phyloP scores from a whole-genome alignment of 148 eudicot genomes.

The Vaccinium darrowii region DNA sequence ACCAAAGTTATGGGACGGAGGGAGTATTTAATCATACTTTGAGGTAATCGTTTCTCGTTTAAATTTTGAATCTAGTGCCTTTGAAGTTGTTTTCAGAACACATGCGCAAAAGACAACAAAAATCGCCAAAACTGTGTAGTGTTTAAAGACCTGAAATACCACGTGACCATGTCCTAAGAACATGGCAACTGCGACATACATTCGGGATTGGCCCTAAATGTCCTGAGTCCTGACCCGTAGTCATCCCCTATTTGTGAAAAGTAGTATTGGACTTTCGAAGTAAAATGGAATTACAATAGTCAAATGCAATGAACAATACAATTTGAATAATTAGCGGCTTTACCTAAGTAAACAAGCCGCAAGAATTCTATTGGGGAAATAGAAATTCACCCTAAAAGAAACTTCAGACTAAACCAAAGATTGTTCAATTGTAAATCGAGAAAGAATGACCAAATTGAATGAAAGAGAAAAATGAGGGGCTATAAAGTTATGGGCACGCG shows the following conservation, averaged over 20 bases:
- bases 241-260: neutral
- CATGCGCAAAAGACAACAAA: no score
- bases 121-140: no score
- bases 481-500: constrained; percentile 72
- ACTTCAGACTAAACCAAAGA: neutral
- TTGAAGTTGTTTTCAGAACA: no score
- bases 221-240: neutral
- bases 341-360: neutral
- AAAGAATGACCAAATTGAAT: constrained; percentile 7
- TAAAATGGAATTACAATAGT: neutral
- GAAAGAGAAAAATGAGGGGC: constrained; percentile 16
- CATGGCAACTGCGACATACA: no score
- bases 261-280: neutral
- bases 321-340: neutral
- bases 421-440: neutral
- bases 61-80: no score
- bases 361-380: neutral
- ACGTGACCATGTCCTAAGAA: no score
- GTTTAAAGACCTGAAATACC: no score
- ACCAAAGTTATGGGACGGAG: no score
- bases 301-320: neutral
- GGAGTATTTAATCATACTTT: no score
- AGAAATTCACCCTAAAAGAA: neutral
- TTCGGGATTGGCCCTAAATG: neutral
- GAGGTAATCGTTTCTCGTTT: no score